Conservation (phyloP, 371 early-diverging fungal species). For the Phascolomyces articulosus region DNA sequence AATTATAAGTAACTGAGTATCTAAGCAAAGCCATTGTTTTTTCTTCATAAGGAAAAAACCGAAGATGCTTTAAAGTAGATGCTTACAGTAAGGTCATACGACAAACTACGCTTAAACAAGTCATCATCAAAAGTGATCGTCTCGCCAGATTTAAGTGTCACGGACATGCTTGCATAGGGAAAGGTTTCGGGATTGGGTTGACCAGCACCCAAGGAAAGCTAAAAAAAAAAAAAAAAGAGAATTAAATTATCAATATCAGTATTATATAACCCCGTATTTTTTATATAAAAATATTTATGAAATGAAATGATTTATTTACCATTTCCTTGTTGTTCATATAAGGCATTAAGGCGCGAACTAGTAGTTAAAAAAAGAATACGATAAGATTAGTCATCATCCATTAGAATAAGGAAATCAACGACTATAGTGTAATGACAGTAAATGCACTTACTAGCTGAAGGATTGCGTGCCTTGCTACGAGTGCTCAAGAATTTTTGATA, state of each 20-base stretch:
- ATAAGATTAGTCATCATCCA: no score
- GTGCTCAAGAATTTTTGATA: slow-evolving; percentile 27
- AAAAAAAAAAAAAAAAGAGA: not conserved
- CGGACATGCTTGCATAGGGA: slow-evolving; percentile 67
- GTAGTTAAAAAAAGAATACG: not conserved
- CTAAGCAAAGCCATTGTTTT: not conserved
- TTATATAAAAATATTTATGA: no score
- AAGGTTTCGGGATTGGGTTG: slow-evolving; percentile 74
- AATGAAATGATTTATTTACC: no score
- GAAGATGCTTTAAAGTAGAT: no score
- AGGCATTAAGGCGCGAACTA: slow-evolving; percentile 29
- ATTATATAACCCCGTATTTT: no score
- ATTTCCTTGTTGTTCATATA: slow-evolving; percentile 29
- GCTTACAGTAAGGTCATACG: slow-evolving; percentile 62
- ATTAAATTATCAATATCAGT: no score
- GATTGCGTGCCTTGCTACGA: slow-evolving; percentile 30
- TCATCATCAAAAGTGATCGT: slow-evolving; percentile 46
- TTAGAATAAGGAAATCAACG: no score
- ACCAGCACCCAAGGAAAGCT: slow-evolving; percentile 76
- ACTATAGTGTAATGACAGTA: no score
- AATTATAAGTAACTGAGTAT: not conserved
- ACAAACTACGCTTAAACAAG: slow-evolving; percentile 47
- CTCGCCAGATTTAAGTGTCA: slow-evolving; percentile 67
- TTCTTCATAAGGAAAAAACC: no score
- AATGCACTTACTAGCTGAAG: slow-evolving; percentile 27